Evolutionary conservation across 2,329 filamentous ascomycete species (phyloP).

Genomic region (Colletotrichum sp.): DNA sequence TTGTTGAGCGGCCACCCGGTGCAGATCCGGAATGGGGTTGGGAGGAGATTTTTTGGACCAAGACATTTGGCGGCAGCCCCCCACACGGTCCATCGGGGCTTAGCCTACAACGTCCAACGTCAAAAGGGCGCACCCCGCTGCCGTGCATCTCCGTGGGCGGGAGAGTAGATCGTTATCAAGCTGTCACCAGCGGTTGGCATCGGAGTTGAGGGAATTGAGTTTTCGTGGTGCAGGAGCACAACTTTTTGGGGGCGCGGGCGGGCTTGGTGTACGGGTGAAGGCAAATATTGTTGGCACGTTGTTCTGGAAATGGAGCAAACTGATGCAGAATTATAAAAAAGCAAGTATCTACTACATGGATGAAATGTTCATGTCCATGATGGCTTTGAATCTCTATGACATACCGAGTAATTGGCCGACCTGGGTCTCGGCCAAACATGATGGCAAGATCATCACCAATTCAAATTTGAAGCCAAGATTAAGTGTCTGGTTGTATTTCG

Average conservation of each 20-base stretch:
- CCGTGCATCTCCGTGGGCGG: constrained; percentile 7
- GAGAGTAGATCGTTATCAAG: constrained; percentile 8
- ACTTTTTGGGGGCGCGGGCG: not conserved
- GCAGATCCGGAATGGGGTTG: constrained; percentile 16
- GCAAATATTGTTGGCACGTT: not conserved
- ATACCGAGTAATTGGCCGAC: not conserved
- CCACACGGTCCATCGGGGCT: constrained; percentile 2
- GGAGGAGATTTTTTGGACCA: not conserved
- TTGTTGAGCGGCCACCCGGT: constrained; percentile 13
- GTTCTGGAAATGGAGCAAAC: not conserved
- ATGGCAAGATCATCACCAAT: not conserved
- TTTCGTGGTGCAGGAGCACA: not conserved
- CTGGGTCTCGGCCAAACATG: not conserved
- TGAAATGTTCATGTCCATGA: not conserved
- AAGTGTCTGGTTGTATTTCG: no score
- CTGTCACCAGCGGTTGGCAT: constrained; percentile 8
- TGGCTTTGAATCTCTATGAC: not conserved
- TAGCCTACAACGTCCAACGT: not conserved
- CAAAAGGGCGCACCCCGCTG: constrained; percentile 1
- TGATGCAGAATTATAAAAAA: not conserved
- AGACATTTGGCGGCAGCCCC: constrained; percentile 6
- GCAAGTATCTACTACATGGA: not conserved
- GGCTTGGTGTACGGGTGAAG: not conserved
- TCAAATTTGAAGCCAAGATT: no score
- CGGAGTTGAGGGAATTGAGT: constrained; percentile 12